Evolutionary conservation across 257 asterid species (phyloP), one percentile per base, ranked within the genome.

Genomic region (Salvia miltiorrhiza): DNA sequence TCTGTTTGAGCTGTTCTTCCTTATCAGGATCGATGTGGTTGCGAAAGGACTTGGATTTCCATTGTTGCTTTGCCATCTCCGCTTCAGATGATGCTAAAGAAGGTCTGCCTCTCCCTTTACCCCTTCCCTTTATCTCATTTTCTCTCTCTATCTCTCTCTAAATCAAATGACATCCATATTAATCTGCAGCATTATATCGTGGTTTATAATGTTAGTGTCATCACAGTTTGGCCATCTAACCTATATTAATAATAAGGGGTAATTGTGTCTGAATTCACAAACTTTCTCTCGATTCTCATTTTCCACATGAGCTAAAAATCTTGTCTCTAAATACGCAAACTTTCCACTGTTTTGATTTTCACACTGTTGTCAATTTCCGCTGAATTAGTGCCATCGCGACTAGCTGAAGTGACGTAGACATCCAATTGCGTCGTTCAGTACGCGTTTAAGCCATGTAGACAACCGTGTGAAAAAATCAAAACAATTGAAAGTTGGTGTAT

Each of bases 1-100:
- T 82, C 87, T n/a, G 77, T 76, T 80, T 88, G 70, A 85, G 75
- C 7, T 84, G 83, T 21, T 88, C 95, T 59, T 91, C 97, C 13
- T 77, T 84, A 24, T 81, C 86, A 11, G 90, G 82, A 79, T 89
- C 88, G 49, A 87, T 70, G 80, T 88, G 93, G 63, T 73, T 76
- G 72, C 69, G 20, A 5, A 87, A 76, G 7, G 85, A 72, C 63
- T 64, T 79, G 53, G 78, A 69, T 1, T 65, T 79, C 96, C 87
- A 85, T 48, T 64, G 73, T 10, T 75, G 79, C 74, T 84, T 87
- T 47, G 76, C 70, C 84, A 77, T 82, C 77, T 45, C 69, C 57
- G 59, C 50, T 6, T 52, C 52, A 8, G 40, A 35, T n/a, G n/a
- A 5, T 35, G 20, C 61, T 60, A 24, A 33, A 71, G 54, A 71